A percentile compares a stretch with the other conserved stretches of the same genome.
These are phyloP conservation scores for Agaricus blazei DNA, from an alignment of 768 basidiomycete genomes.

Conservation along the genomic window DNA sequence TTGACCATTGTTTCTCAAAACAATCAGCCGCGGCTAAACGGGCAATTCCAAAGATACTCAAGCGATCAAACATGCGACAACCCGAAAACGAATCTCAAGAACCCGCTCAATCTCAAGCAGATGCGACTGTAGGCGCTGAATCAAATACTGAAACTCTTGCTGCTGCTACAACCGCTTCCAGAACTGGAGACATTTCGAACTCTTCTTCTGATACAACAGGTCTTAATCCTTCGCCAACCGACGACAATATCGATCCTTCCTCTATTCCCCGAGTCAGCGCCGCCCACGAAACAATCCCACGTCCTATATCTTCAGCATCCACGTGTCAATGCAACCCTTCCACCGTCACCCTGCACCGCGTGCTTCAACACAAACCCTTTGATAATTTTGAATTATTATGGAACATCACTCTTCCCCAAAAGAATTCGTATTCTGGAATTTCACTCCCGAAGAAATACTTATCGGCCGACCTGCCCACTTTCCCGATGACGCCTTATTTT, in stretches of 20 bases:
- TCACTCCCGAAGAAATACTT: background rate
- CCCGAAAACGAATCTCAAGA: background rate
- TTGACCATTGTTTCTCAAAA: background rate
- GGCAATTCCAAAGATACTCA: background rate
- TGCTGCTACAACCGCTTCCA: background rate
- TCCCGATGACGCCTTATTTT: background rate
- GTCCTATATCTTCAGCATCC: background rate
- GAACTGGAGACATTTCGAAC: background rate
- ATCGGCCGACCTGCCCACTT: background rate
- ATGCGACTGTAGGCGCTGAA: background rate
- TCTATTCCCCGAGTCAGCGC: background rate
- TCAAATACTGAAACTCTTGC: background rate
- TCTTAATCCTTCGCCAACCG: background rate
- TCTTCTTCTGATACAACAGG: background rate
- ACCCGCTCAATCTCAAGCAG: background rate
- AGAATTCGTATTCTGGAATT: background rate
- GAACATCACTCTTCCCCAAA: background rate
- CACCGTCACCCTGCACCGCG: background rate
- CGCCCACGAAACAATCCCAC: background rate
- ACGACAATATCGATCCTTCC: background rate
- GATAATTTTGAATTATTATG: background rate
- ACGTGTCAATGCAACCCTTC: background rate
- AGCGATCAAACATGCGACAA: background rate
- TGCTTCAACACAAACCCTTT: conserved; percentile 1
- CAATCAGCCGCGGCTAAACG: background rate